phyloP scores from a whole-genome alignment of 768 basidiomycete genomes.

The Asterophora lycoperdoides region DNA sequence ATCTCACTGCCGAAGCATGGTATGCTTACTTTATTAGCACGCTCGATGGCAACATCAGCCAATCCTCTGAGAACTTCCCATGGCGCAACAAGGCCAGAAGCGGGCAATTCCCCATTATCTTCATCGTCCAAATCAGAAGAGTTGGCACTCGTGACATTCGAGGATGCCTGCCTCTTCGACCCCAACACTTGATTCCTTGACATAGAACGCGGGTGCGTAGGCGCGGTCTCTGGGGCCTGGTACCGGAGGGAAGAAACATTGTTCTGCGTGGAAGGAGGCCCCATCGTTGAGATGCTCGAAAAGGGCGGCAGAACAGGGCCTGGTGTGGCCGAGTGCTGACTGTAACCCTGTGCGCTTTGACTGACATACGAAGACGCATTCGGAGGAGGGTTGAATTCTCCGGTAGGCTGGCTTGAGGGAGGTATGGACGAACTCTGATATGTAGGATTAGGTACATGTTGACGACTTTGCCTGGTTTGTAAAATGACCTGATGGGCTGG shows the following conservation, averaged over 20 bases:
- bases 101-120: conserved; percentile 74
- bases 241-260: conserved; percentile 62
- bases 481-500: conserved; percentile 25
- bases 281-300: conserved; percentile 62
- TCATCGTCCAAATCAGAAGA: conserved; percentile 86
- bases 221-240: conserved; percentile 37
- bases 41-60: conserved; percentile 77
- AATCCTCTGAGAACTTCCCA: conserved; percentile 81
- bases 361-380: conserved; percentile 40
- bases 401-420: conserved; percentile 27
- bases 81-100: conserved; percentile 77
- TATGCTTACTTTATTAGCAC: conserved; percentile 64
- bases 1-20: conserved; percentile 3
- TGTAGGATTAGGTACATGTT: conserved; percentile 24
- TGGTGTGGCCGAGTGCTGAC: conserved; percentile 31
- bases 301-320: conserved; percentile 66
- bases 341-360: conserved; percentile 32
- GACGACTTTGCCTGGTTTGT: conserved; percentile 12
- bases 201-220: conserved; percentile 27
- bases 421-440: conserved; percentile 35
- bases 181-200: conserved; percentile 36
- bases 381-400: conserved; percentile 43
- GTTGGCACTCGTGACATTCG: conserved; percentile 71
- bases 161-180: conserved; percentile 60
- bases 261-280: conserved; percentile 36